phyloP scores from a whole-genome alignment of 2,329 filamentous ascomycete species.

The Fusarium sp. region DNA sequence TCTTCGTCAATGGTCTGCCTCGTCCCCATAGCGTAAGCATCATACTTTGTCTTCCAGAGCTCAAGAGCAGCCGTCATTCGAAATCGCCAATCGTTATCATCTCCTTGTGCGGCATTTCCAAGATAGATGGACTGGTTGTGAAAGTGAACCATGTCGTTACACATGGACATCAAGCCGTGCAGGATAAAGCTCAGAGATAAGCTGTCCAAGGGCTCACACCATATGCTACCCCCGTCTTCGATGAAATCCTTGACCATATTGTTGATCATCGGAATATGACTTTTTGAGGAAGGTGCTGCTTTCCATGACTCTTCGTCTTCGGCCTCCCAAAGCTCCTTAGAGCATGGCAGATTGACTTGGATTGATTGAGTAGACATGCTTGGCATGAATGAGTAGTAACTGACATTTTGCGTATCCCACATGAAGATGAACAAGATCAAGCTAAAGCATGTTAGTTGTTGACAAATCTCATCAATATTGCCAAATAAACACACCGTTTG shows the following conservation, averaged over 20 bases:
- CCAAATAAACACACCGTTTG: background rate
- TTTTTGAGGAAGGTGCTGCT: accelerated
- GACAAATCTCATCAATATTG: background rate
- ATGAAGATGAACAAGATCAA: background rate
- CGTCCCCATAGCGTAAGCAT: background rate
- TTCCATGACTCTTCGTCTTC: background rate
- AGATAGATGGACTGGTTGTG: background rate
- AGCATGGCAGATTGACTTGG: accelerated
- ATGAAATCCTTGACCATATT: background rate
- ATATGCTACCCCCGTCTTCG: background rate
- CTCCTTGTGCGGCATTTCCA: background rate
- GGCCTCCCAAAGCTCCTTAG: accelerated
- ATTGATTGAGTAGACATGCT: background rate
- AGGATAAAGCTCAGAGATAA: background rate
- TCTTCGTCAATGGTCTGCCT: background rate
- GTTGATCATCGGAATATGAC: background rate
- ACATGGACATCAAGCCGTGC: background rate
- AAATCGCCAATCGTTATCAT: background rate
- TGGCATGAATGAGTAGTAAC: background rate
- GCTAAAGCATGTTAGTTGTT: accelerated
- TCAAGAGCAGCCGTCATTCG: background rate
- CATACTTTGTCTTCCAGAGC: background rate
- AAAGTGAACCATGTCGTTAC: background rate
- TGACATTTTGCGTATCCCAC: background rate
- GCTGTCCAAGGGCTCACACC: background rate